Evolutionary conservation across 176 grass and related monocot genomes (phyloP).

Genomic region (Aechmea fasciata): DNA sequence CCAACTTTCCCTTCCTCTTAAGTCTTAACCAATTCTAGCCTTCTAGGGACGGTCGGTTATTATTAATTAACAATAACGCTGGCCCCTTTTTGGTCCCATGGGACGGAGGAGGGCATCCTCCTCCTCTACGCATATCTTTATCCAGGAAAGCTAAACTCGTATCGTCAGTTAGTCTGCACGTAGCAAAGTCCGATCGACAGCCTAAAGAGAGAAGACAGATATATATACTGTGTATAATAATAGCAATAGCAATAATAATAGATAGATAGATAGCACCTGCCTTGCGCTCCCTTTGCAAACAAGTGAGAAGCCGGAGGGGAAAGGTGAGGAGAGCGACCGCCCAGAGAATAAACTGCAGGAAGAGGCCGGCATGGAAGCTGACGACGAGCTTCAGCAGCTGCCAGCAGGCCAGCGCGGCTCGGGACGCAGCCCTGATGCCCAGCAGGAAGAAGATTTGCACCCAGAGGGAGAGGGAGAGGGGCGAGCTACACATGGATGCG

Average conservation of each 20-base stretch:
- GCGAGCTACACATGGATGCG: not conserved
- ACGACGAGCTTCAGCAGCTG: slow-evolving; percentile 5
- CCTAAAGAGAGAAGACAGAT: not conserved
- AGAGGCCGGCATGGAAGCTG: slow-evolving; percentile 14
- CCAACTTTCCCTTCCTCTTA: too few species aligned
- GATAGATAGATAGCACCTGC: not conserved
- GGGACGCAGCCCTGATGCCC: slow-evolving; percentile 9
- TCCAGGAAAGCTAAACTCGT: too few species aligned
- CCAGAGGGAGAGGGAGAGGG: slow-evolving; percentile 13
- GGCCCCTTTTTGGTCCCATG: too few species aligned
- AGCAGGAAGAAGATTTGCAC: slow-evolving; percentile 12
- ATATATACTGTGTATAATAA: too few species aligned
- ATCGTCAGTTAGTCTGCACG: too few species aligned
- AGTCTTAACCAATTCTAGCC: too few species aligned
- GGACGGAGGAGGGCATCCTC: too few species aligned
- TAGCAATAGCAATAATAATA: not conserved
- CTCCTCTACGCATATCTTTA: too few species aligned
- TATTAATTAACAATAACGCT: too few species aligned
- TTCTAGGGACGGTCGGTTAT: too few species aligned
- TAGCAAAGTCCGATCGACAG: too few species aligned
- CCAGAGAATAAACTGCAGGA: slow-evolving; percentile 14
- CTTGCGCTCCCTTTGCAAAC: slow-evolving; percentile 19
- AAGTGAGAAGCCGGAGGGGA: slow-evolving; percentile 24
- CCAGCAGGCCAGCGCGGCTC: slow-evolving; percentile 13
- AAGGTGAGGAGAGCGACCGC: slow-evolving; percentile 13